Evolutionary conservation across 2,329 filamentous ascomycete genomes (phyloP).

Genomic region (Colletotrichum incanum): DNA sequence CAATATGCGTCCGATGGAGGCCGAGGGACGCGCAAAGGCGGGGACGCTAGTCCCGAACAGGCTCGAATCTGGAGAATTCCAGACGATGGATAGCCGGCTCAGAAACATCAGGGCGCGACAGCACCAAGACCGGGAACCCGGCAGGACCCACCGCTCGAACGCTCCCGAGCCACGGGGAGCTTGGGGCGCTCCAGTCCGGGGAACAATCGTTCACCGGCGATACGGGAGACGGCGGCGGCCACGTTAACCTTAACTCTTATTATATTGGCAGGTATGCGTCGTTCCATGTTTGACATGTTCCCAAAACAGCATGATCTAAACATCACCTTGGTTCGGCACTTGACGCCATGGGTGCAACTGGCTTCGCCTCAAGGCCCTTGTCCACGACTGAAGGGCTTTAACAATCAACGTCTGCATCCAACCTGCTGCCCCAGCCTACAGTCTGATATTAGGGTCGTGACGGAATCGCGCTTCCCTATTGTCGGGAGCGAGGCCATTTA

Average conservation of each 20-base stretch:
- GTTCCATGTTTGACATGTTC: neutral
- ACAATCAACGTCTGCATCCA: neutral
- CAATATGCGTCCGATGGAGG: neutral
- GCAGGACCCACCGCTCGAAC: neutral
- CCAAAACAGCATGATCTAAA: conserved; percentile 6
- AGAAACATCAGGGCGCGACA: neutral
- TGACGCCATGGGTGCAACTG: neutral
- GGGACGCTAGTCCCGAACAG: neutral
- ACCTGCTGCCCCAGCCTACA: neutral
- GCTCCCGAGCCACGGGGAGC: neutral
- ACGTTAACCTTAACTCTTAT: conserved; percentile 13
- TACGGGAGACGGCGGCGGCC: neutral
- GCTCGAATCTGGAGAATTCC: neutral
- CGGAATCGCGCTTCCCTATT: neutral
- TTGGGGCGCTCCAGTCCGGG: neutral
- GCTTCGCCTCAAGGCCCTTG: neutral
- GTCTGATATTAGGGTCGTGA: neutral
- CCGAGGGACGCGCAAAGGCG: neutral
- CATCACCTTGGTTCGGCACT: neutral
- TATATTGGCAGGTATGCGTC: neutral
- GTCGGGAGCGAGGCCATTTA: neutral
- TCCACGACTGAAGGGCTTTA: neutral
- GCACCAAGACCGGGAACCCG: neutral
- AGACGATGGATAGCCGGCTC: neutral
- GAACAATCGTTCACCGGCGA: neutral